Evolutionary conservation across 345 rosid species (phyloP).

Genomic region (Schrenkiella parvula): DNA sequence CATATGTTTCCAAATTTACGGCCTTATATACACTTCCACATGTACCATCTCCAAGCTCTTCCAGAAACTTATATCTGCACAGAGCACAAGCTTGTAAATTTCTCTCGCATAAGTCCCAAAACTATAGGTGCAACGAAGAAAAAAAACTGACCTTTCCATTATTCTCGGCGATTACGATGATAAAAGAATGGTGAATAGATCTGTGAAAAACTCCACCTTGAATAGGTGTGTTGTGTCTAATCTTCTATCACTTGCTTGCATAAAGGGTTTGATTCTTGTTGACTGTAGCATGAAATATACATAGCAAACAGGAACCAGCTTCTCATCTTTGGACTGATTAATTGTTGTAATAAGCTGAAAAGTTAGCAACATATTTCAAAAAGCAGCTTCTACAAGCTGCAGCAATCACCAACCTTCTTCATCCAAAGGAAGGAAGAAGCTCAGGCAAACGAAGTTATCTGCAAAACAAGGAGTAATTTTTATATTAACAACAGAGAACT

Average conservation of each 20-base stretch:
- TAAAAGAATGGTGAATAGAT: slow-evolving; percentile 40
- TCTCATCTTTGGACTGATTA: slow-evolving; percentile 51
- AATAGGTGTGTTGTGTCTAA: slow-evolving; percentile 40
- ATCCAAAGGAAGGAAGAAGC: slow-evolving; percentile 13
- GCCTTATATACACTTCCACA: slow-evolving; percentile 93
- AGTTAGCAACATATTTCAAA: slow-evolving; percentile 62
- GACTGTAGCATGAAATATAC: slow-evolving; percentile 63
- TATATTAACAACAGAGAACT: not conserved
- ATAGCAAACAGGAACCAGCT: slow-evolving; percentile 40
- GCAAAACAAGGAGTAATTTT: not conserved
- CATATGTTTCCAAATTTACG: slow-evolving; percentile 62
- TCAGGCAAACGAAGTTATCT: not conserved
- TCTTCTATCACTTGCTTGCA: slow-evolving; percentile 42
- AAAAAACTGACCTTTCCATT: slow-evolving; percentile 80
- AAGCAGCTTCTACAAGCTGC: slow-evolving; percentile 85
- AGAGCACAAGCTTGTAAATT: not conserved
- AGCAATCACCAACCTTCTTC: slow-evolving; percentile 52
- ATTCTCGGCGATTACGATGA: slow-evolving; percentile 31
- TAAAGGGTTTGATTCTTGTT: slow-evolving; percentile 45
- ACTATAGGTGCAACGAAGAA: not conserved
- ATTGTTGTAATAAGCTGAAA: slow-evolving; percentile 37
- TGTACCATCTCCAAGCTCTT: slow-evolving; percentile 96
- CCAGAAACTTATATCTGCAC: slow-evolving; percentile 67
- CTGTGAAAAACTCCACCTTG: slow-evolving; percentile 53
- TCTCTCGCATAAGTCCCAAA: not conserved